phyloP scores from a whole-genome alignment of 2,329 filamentous ascomycete species.

The Aspergillus caelatus region DNA sequence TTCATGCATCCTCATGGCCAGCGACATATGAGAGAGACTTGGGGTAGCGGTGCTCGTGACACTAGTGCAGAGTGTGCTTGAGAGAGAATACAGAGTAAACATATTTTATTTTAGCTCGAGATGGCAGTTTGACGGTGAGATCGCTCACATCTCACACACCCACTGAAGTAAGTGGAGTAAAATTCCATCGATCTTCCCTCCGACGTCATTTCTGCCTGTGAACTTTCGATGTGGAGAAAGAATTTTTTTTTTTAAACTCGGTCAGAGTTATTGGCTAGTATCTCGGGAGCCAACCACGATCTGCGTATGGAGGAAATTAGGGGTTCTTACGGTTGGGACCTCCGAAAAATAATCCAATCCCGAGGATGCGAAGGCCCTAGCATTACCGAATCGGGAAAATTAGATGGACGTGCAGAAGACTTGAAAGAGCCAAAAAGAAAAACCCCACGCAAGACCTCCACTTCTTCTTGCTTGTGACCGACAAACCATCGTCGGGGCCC shows the following conservation, averaged over 20 bases:
- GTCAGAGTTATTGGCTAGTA: neutral
- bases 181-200: neutral
- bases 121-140: neutral
- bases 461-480: conserved; percentile 9
- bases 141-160: neutral
- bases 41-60: neutral
- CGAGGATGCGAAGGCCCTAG: neutral
- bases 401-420: neutral
- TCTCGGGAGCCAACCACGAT: conserved; percentile 6
- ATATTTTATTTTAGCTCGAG: neutral
- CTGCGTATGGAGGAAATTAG: neutral
- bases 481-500: conserved; percentile 16
- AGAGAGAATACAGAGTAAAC: neutral
- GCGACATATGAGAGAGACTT: neutral
- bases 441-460: neutral
- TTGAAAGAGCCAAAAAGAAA: neutral
- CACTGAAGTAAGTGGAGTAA: neutral
- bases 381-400: conserved; percentile 1
- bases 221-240: neutral
- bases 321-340: neutral
- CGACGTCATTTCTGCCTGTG: neutral
- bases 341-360: neutral
- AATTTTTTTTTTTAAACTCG: neutral
- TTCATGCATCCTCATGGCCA: neutral
- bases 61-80: neutral